These are phyloP conservation scores for Yueomyces sinensis DNA, from an alignment of 805 yeast species.

Conservation along the genomic window DNA sequence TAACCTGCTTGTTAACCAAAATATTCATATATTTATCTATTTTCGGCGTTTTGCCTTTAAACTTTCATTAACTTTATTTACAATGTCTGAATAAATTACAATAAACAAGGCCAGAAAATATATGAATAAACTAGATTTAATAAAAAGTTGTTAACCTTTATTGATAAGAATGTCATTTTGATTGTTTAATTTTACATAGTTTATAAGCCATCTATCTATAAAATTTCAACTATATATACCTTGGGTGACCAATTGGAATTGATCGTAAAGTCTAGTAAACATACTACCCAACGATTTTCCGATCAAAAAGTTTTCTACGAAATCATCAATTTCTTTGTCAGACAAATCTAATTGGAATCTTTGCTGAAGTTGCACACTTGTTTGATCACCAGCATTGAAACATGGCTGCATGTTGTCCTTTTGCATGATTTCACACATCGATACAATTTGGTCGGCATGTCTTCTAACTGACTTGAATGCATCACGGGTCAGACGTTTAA, in stretches of 20 bases:
- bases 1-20: too few species aligned
- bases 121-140: too few species aligned
- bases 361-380: constrained; percentile 66
- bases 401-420: constrained; percentile 85
- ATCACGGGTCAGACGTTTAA: constrained; percentile 48
- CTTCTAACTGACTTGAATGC: constrained; percentile 66
- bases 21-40: too few species aligned
- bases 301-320: constrained; percentile 66
- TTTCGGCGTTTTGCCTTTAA: too few species aligned
- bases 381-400: constrained; percentile 75
- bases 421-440: constrained; percentile 89
- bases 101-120: too few species aligned
- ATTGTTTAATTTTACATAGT: too few species aligned
- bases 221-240: constrained; percentile 61
- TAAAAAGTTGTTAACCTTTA: too few species aligned
- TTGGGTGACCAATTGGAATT: constrained; percentile 86
- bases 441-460: constrained; percentile 59
- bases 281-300: constrained; percentile 76
- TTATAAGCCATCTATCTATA: too few species aligned
- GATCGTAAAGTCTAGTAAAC: constrained; percentile 88
- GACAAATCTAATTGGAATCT: constrained; percentile 66
- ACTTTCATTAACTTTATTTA: too few species aligned
- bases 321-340: constrained; percentile 51
- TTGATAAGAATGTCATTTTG: too few species aligned
- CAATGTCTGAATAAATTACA: too few species aligned